Percentiles rank a stretch among this genome's conserved stretches.
Conservation (phyloP, 208 protist species). For the Lotmaria passim region DNA sequence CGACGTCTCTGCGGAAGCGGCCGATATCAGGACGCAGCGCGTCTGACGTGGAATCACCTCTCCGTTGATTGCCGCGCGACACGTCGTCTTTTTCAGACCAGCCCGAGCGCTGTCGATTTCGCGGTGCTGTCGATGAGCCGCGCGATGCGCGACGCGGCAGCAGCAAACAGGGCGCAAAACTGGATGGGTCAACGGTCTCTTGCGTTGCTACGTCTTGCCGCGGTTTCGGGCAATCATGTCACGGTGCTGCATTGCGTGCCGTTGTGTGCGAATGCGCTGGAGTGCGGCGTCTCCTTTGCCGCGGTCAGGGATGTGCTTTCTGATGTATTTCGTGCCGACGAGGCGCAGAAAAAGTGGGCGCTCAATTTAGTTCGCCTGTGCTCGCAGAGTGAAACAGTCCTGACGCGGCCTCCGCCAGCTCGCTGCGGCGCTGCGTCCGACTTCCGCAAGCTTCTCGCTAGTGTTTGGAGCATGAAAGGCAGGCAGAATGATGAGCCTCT, state of each 20-base stretch:
- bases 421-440: constrained; percentile 5
- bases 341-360: constrained; percentile 16
- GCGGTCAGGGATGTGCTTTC: constrained; percentile 44
- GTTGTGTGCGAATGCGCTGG: constrained; percentile 50
- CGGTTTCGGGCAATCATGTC: constrained; percentile 16
- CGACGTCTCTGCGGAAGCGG: constrained; percentile 32
- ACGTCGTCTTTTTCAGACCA: constrained; percentile 20
- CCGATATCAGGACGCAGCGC: constrained; percentile 42
- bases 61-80: constrained; percentile 31
- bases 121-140: constrained; percentile 40
- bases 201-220: constrained; percentile 39
- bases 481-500: background rate
- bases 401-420: background rate
- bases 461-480: constrained; percentile 2
- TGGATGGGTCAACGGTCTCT: constrained; percentile 77
- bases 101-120: constrained; percentile 31
- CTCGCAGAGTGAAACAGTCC: constrained; percentile 1
- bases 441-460: background rate
- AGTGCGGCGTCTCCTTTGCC: constrained; percentile 62
- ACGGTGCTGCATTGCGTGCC: constrained; percentile 51
- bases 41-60: constrained; percentile 76
- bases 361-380: constrained; percentile 31
- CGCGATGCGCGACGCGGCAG: constrained; percentile 42
- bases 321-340: constrained; percentile 35
- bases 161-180: constrained; percentile 7